phyloP scores from a whole-genome alignment of 2,329 filamentous ascomycete genomes.

The Xylaria sp. region DNA sequence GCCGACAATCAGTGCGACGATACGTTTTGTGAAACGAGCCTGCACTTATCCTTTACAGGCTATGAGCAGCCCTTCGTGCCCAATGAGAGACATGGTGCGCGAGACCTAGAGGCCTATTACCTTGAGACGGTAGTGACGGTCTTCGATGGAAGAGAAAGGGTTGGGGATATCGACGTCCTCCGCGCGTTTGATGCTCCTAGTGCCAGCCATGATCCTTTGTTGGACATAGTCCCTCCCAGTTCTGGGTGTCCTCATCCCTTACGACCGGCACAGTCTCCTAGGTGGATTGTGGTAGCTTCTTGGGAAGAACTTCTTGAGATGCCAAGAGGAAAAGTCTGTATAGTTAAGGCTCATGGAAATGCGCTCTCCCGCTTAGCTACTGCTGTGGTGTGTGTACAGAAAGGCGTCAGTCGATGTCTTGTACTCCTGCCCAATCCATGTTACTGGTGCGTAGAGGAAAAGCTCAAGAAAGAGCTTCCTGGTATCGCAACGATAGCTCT shows the following conservation, averaged over 20 bases:
- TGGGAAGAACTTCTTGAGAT: constrained; percentile 25
- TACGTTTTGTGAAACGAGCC: constrained; percentile 11
- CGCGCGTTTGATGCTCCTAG: neutral
- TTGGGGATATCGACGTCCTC: constrained; percentile 23
- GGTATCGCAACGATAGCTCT: neutral
- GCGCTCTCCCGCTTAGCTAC: constrained; percentile 12
- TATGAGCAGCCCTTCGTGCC: constrained; percentile 20
- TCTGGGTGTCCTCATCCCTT: neutral
- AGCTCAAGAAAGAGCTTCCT: neutral
- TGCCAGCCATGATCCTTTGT: neutral
- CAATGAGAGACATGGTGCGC: neutral
- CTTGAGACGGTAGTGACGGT: constrained; percentile 15
- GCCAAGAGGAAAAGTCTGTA: neutral
- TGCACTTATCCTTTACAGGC: constrained; percentile 24
- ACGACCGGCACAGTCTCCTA: neutral
- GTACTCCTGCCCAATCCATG: neutral
- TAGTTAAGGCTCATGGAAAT: constrained; percentile 21
- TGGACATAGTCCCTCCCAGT: neutral
- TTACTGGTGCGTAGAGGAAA: neutral
- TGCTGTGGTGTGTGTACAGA: constrained; percentile 11
- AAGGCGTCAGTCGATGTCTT: neutral
- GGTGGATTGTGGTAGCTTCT: constrained; percentile 20
- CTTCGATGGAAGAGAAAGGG: constrained; percentile 18
- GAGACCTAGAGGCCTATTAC: constrained; percentile 10
- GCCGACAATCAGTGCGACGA: neutral